Conservation (phyloP, 257 asterid genomes). For the Solanum paucissectum region DNA sequence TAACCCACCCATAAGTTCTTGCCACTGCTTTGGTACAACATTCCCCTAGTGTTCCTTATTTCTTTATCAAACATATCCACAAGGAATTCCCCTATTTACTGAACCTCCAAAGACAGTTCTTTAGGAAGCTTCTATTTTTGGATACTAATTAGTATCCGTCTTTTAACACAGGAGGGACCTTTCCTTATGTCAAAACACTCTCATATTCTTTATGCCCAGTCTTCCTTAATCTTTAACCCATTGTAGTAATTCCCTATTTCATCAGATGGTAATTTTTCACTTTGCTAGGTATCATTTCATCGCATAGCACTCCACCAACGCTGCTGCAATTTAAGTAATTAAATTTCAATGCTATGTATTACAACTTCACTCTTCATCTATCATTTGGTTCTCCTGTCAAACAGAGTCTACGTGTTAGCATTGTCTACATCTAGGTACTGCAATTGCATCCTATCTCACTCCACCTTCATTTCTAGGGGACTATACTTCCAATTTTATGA, state of each 20-base stretch:
- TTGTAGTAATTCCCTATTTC: background rate
- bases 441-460: background rate
- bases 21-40: background rate
- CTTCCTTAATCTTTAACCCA: background rate
- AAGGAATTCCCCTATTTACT: background rate
- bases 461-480: background rate
- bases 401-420: background rate
- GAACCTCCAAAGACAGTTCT: background rate
- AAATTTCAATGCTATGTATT: background rate
- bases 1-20: background rate
- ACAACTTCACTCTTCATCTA: background rate
- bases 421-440: background rate
- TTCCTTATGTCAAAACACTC: background rate
- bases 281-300: background rate
- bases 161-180: background rate
- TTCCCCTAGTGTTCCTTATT: background rate
- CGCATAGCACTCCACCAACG: background rate
- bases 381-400: background rate
- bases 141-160: background rate
- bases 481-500: background rate
- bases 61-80: background rate
- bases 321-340: background rate
- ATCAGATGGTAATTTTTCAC: background rate
- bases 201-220: background rate
- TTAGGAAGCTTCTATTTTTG: background rate